These are phyloP conservation scores for Diplogelasinospora grovesii DNA, from an alignment of 495 filamentous ascomycete genomes.

Conservation along the genomic window DNA sequence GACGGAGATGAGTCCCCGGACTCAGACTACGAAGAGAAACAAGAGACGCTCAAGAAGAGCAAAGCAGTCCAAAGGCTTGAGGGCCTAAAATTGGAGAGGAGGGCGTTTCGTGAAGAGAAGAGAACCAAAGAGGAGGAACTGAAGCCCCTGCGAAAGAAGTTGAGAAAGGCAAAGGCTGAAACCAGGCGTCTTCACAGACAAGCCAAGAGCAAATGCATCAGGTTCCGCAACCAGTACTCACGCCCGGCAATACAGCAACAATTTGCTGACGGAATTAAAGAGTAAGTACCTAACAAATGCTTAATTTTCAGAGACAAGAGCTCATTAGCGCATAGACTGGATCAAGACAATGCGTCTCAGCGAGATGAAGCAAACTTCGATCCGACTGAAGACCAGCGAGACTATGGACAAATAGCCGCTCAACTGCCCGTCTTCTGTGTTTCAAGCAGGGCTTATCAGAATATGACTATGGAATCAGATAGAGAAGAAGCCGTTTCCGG, in stretches of 20 bases:
- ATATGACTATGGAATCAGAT: slow-evolving; percentile 48
- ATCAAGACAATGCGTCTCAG: slow-evolving; percentile 10
- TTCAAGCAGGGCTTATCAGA: slow-evolving; percentile 52
- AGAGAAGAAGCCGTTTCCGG: slow-evolving; percentile 16
- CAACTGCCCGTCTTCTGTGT: slow-evolving; percentile 57
- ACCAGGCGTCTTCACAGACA: slow-evolving; percentile 26
- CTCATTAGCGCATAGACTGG: slow-evolving; percentile 12
- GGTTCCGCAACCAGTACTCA: slow-evolving; percentile 48
- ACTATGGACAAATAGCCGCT: slow-evolving; percentile 49
- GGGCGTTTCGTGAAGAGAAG: slow-evolving; percentile 12
- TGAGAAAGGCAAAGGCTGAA: slow-evolving; percentile 13
- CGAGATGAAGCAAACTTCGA: slow-evolving; percentile 13
- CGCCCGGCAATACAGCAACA: slow-evolving; percentile 46
- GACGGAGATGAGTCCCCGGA: slow-evolving; percentile 1
- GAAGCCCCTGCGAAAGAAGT: not conserved
- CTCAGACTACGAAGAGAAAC: not conserved
- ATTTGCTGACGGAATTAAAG: slow-evolving; percentile 50
- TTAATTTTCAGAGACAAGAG: no score
- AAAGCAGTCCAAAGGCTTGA: slow-evolving; percentile 3
- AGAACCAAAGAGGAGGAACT: slow-evolving; percentile 28
- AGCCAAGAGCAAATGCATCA: slow-evolving; percentile 38
- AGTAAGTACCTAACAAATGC: slow-evolving; percentile 24
- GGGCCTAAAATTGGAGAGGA: slow-evolving; percentile 5
- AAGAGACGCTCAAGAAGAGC: slow-evolving; percentile 4
- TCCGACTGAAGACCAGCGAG: slow-evolving; percentile 36